A percentile compares a stretch with the other conserved stretches of the same genome.
These are phyloP conservation scores for Pyrenophora seminiperda DNA, from an alignment of 2,329 filamentous ascomycete species.

Conservation along the genomic window DNA sequence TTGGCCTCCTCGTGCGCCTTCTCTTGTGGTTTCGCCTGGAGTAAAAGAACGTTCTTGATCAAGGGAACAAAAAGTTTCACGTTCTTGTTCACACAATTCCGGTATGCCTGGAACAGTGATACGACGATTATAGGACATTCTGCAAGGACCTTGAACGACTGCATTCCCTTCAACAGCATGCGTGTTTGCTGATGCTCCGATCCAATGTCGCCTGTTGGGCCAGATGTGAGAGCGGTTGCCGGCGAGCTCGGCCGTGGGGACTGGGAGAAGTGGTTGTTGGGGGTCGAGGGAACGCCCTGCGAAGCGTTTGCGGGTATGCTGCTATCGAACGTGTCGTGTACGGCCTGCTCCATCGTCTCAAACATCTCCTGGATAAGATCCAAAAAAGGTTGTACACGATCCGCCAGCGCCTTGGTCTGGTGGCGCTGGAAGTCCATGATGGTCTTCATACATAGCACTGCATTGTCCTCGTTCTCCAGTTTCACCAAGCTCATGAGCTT, in stretches of 20 bases:
- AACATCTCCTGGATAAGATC: constrained; percentile 95
- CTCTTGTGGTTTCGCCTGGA: constrained; percentile 92
- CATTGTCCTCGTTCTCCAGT: constrained; percentile 97
- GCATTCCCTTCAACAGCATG: constrained; percentile 88
- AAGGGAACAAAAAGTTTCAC: constrained; percentile 91
- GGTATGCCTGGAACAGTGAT: constrained; percentile 94
- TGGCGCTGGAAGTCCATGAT: constrained; percentile 96
- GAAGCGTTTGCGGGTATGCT: constrained; percentile 62
- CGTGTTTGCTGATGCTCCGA: constrained; percentile 82
- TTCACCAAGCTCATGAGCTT: constrained; percentile 86
- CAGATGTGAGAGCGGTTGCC: constrained; percentile 78
- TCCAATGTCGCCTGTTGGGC: constrained; percentile 72
- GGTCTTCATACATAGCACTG: constrained; percentile 96
- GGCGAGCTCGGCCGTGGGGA: constrained; percentile 90
- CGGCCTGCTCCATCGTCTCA: constrained; percentile 89
- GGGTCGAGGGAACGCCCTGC: constrained; percentile 66
- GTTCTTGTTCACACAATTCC: constrained; percentile 76
- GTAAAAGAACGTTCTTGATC: constrained; percentile 85
- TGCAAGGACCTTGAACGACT: constrained; percentile 97
- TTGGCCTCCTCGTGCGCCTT: constrained; percentile 87
- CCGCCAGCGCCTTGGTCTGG: constrained; percentile 79
- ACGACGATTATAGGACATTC: constrained; percentile 99
- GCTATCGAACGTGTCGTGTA: constrained; percentile 92
- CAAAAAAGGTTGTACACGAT: constrained; percentile 87
- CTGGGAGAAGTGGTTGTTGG: constrained; percentile 70